Evolutionary conservation across 169 alveolate species (phyloP), one percentile per base, ranked within the genome.

Genomic region (Toxoplasma gondii): DNA sequence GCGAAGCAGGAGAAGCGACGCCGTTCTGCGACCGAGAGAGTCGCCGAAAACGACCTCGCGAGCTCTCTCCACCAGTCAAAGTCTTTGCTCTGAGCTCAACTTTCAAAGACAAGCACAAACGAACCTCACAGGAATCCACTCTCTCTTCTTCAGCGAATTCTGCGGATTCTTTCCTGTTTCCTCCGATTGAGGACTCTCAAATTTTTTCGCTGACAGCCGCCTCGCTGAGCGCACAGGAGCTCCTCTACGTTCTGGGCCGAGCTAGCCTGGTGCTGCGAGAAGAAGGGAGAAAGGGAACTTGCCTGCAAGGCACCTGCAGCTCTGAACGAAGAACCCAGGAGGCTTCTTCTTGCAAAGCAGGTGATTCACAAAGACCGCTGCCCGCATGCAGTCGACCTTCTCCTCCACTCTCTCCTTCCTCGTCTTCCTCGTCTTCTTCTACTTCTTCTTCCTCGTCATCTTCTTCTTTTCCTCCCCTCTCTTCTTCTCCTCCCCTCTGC

Each of bases 231-330:
- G 64, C 67, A 4, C 90, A 82, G 64, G 44, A 44, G n/a, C 90
- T 82, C 10, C 64, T 82, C 39, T 82, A 82, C 67, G 90, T 82
- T 22, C 67, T 82, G 67, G 90, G 90, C 27, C 90, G 90, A 1
- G 67, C 53, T 9, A 82, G 90, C 67, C 69, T 82, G 39, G 0
- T 82, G 43, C 69, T 82, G 64, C 4, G 86, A n/a, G 86, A 78
- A 78, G 86, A 78, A 78, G 86, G 45, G n/a, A 16, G 45, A 17
- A 78, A n/a, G 86, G 86, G 10, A 78, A 78, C 19, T 1, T 12
- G n/a, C 43, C 5, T 34, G 82, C 82, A 29, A 5, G 34, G 5
- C 82, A 64, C 78, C 27, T 64, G 17, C 27, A 27, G 17, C 78
- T 64, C 78, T 64, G n/a, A 17, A 64, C 17, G 78, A 17, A 27